A percentile compares a stretch with the other conserved stretches of the same genome.
These are phyloP conservation scores for Cryptosporidium andersoni DNA, from an alignment of 169 alveolate genomes.

Conservation along the genomic window DNA sequence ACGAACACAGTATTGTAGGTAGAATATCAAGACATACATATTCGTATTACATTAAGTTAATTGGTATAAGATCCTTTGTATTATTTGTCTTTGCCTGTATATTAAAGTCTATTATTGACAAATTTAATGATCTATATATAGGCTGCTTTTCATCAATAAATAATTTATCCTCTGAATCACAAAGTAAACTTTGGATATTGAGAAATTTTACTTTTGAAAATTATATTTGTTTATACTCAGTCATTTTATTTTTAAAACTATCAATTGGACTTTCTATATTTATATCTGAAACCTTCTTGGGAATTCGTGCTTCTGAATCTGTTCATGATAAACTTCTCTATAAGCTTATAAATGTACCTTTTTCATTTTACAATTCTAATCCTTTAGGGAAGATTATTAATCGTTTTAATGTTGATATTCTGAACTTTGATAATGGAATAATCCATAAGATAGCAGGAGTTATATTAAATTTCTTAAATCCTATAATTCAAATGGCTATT, in stretches of 20 bases:
- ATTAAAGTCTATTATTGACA: conserved; percentile 1
- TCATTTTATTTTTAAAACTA: conserved; percentile 12
- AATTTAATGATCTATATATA: conserved; percentile 7
- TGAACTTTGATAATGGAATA: conserved; percentile 11
- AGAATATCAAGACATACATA: background rate
- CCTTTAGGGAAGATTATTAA: conserved; percentile 25
- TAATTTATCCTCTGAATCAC: too few species aligned
- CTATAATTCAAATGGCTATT: conserved; percentile 6
- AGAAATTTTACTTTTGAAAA: background rate
- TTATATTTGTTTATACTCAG: background rate
- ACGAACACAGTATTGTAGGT: too few species aligned
- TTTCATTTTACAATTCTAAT: conserved; percentile 10
- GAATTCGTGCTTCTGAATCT: conserved; percentile 5
- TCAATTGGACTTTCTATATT: conserved; percentile 4
- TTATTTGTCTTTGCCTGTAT: conserved; percentile 11
- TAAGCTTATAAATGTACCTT: conserved; percentile 25
- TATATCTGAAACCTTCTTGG: conserved; percentile 26
- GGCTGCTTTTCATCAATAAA: background rate
- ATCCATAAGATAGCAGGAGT: conserved; percentile 36
- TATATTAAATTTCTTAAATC: conserved; percentile 20
- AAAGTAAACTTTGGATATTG: background rate
- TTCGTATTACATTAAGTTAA: background rate
- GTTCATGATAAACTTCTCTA: conserved; percentile 9
- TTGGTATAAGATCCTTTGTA: conserved; percentile 6
- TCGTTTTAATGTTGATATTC: conserved; percentile 37